Evolutionary conservation across 2,329 filamentous ascomycete species (phyloP).

Genomic region (Didymella sp.): DNA sequence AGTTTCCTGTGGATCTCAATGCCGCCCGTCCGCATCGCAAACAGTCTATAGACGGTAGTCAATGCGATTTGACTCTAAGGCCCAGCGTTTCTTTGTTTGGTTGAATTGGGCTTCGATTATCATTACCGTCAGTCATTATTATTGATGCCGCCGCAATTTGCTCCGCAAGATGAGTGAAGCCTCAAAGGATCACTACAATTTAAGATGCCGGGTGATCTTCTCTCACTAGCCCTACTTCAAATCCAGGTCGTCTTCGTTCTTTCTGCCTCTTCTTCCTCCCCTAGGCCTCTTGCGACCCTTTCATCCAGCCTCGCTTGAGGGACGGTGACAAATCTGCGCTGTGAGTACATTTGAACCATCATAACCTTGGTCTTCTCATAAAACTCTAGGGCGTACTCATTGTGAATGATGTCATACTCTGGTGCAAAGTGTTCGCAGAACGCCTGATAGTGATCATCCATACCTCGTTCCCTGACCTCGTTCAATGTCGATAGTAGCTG

Average conservation of each 20-base stretch:
- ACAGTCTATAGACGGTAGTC: not conserved
- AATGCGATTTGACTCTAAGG: not conserved
- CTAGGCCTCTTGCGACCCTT: not conserved
- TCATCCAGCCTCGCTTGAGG: not conserved
- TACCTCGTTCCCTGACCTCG: conserved; percentile 7
- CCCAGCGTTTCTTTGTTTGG: not conserved
- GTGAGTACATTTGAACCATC: conserved; percentile 12
- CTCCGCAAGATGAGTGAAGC: not conserved
- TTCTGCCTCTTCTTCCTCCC: not conserved
- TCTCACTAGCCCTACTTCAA: not conserved
- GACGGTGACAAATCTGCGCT: not conserved
- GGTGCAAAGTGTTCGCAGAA: conserved; percentile 8
- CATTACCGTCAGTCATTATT: conserved; percentile 5
- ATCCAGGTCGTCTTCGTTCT: not conserved
- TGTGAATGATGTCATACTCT: conserved; percentile 11
- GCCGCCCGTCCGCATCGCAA: not conserved
- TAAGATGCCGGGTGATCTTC: not conserved
- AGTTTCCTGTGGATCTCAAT: not conserved
- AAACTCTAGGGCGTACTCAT: conserved; percentile 2
- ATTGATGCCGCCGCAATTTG: not conserved
- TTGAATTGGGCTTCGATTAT: not conserved
- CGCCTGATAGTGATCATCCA: conserved; percentile 8
- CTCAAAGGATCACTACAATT: not conserved
- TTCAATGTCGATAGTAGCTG: conserved; percentile 10
- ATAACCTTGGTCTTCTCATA: conserved; percentile 13